Percentiles rank a stretch among this genome's conserved stretches.
Evolutionary conservation across 31 red algal species (phyloP).

Genomic region (Odonthalia washingtoniensis): DNA sequence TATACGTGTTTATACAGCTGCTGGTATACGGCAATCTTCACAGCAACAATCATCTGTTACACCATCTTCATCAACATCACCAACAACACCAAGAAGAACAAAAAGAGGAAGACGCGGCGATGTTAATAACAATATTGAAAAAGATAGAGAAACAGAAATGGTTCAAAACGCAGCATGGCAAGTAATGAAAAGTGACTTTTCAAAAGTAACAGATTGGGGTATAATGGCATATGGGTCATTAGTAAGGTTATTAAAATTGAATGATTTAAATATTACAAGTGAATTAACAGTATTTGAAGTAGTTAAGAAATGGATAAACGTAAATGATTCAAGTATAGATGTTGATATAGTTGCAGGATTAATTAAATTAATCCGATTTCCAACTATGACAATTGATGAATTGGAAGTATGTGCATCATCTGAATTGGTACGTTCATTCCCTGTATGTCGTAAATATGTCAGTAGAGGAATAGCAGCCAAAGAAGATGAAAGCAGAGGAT

Average conservation of each 20-base stretch:
- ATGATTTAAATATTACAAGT: slow-evolving; percentile 37
- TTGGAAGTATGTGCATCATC: slow-evolving; percentile 14
- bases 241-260: slow-evolving; percentile 56
- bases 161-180: slow-evolving; percentile 38
- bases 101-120: neutral
- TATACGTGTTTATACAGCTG: slow-evolving; percentile 51
- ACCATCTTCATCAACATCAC: neutral
- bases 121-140: too few species aligned
- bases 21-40: slow-evolving; percentile 6
- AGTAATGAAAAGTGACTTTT: slow-evolving; percentile 48
- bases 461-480: slow-evolving; percentile 40
- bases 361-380: slow-evolving; percentile 61
- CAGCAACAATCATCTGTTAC: neutral
- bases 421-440: slow-evolving; percentile 15
- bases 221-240: slow-evolving; percentile 37
- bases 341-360: slow-evolving; percentile 23
- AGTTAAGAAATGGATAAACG: slow-evolving; percentile 40
- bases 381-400: slow-evolving; percentile 53
- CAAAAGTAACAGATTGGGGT: slow-evolving; percentile 30
- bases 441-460: slow-evolving; percentile 58
- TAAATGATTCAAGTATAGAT: slow-evolving; percentile 10
- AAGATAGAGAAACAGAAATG: slow-evolving; percentile 37
- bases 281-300: slow-evolving; percentile 49
- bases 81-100: neutral
- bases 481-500: slow-evolving; percentile 46